Evolutionary conservation across 805 yeast genomes (phyloP).

Genomic region (Suhomyces emberorum): DNA sequence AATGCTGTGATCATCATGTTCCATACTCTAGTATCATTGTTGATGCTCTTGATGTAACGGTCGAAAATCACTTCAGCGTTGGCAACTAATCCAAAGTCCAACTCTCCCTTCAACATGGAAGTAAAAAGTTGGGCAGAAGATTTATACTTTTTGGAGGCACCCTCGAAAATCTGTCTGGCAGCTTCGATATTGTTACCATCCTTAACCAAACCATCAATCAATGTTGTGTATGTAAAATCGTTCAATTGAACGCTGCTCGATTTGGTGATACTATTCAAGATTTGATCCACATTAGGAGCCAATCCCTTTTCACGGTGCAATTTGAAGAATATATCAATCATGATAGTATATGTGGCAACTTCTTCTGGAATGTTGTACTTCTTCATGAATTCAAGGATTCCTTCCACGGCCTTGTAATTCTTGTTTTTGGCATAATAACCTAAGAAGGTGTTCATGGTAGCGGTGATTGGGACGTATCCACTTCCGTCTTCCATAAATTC

Average conservation of each 20-base stretch:
- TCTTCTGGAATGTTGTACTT: conserved; percentile 47
- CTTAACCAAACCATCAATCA: conserved; percentile 52
- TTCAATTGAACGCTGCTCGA: conserved; percentile 33
- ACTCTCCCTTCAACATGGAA: conserved; percentile 47
- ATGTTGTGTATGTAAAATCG: conserved; percentile 46
- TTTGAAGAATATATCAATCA: conserved; percentile 54
- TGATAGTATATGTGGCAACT: conserved; percentile 58
- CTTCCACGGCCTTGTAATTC: conserved; percentile 47
- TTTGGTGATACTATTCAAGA: conserved; percentile 41
- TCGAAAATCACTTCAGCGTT: conserved; percentile 32
- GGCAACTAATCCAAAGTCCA: conserved; percentile 35
- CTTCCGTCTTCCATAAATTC: conserved; percentile 32
- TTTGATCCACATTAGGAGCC: conserved; percentile 36
- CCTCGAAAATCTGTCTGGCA: conserved; percentile 49
- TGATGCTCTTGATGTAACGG: conserved; percentile 32
- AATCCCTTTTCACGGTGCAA: conserved; percentile 40
- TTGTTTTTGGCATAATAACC: conserved; percentile 36
- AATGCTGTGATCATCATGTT: conserved; percentile 36
- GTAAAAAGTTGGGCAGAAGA: conserved; percentile 39
- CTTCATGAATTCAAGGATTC: conserved; percentile 45
- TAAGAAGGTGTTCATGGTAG: conserved; percentile 53
- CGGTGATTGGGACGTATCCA: conserved; percentile 41
- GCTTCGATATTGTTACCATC: conserved; percentile 45
- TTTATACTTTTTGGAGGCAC: conserved; percentile 33
- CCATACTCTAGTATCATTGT: conserved; percentile 39